phyloP scores from a whole-genome alignment of 176 grass and related monocot genomes.

The Ensete ventricosum region DNA sequence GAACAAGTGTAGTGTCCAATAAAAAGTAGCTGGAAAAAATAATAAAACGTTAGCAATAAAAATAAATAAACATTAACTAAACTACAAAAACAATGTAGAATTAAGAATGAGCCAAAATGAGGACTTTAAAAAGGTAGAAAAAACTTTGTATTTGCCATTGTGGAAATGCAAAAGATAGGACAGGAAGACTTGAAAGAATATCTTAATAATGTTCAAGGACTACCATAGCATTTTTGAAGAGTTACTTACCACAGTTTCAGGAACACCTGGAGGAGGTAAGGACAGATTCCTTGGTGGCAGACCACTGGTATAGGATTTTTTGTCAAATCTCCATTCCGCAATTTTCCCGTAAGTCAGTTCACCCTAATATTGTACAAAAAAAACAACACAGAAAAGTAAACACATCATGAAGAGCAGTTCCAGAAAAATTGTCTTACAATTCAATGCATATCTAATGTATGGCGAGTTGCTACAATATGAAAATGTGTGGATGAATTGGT shows the following conservation, averaged over 20 bases:
- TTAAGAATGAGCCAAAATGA: too few relatives aligned
- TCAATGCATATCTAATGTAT: neutral
- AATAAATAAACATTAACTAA: too few relatives aligned
- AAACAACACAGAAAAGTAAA: neutral
- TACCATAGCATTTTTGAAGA: neutral
- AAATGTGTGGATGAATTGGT: neutral
- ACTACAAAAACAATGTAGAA: too few relatives aligned
- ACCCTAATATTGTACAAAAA: slow-evolving; percentile 33
- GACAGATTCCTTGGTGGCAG: slow-evolving; percentile 85
- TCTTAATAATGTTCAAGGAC: neutral
- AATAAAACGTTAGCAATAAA: too few relatives aligned
- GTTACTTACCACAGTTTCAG: slow-evolving; percentile 94
- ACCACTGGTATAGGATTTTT: slow-evolving; percentile 71
- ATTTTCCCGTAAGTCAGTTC: slow-evolving; percentile 83
- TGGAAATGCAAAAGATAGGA: too few relatives aligned
- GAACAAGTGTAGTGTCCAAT: too few relatives aligned
- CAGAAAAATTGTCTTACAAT: slow-evolving; percentile 6
- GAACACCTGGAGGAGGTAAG: slow-evolving; percentile 81
- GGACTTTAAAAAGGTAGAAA: too few relatives aligned
- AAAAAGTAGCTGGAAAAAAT: too few relatives aligned
- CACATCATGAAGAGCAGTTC: slow-evolving; percentile 1
- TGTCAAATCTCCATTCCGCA: slow-evolving; percentile 96
- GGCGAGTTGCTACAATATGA: neutral
- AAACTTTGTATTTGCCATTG: too few relatives aligned
- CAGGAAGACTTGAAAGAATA: neutral